phyloP scores from a whole-genome alignment of 192 early-diverging fungal species.

The Coemansia sp. region DNA sequence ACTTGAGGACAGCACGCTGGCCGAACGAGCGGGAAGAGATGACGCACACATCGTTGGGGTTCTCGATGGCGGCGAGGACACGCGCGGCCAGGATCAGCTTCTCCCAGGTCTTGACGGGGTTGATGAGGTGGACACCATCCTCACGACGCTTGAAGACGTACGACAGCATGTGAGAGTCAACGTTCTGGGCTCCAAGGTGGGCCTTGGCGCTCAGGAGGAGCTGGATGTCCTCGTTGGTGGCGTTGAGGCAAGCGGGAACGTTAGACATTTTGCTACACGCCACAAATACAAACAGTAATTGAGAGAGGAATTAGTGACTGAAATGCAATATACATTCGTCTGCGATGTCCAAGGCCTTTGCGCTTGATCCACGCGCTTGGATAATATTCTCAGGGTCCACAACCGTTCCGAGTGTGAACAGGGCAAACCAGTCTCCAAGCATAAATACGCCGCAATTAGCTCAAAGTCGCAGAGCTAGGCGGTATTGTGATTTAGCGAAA shows the following conservation, averaged over 20 bases:
- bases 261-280: constrained; percentile 56
- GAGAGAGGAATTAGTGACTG: neutral
- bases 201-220: constrained; percentile 94
- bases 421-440: neutral
- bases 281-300: neutral
- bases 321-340: neutral
- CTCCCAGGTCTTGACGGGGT: constrained; percentile 99
- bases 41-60: constrained; percentile 96
- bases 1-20: constrained; percentile 99
- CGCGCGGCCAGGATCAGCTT: constrained; percentile 99
- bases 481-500: neutral
- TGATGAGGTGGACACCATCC: constrained; percentile 99
- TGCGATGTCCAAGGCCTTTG: neutral
- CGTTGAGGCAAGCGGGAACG: constrained; percentile 59
- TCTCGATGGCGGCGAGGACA: constrained; percentile 98
- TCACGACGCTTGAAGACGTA: constrained; percentile 98
- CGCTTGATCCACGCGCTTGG: neutral
- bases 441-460: neutral
- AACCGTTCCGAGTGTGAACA: neutral
- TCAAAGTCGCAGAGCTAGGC: neutral
- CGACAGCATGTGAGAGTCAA: constrained; percentile 88
- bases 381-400: neutral
- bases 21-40: constrained; percentile 97
- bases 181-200: constrained; percentile 99
- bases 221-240: constrained; percentile 94